Evolutionary conservation across 352 stramenopile genomes (phyloP).

Genomic region (Lagenidium giganteum): DNA sequence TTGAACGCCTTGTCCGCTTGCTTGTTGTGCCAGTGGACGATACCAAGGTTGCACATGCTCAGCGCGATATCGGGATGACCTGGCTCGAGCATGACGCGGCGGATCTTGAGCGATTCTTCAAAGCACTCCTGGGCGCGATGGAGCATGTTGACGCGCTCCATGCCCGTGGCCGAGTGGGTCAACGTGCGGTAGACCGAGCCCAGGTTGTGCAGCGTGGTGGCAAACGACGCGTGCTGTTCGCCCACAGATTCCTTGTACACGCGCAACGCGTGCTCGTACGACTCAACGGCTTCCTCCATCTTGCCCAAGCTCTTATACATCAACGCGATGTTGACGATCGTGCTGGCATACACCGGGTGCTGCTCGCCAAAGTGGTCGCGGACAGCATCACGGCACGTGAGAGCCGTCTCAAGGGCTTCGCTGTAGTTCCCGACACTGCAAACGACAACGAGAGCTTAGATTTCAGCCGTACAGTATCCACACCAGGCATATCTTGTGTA

Average conservation of each 20-base stretch:
- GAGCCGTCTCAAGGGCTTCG: slow-evolving; percentile 49
- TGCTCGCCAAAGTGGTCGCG: slow-evolving; percentile 71
- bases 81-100: slow-evolving; percentile 55
- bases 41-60: slow-evolving; percentile 78
- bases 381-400: slow-evolving; percentile 69
- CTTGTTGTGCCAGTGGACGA: slow-evolving; percentile 82
- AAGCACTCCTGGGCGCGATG: slow-evolving; percentile 75
- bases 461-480: no score
- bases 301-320: slow-evolving; percentile 86
- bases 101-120: slow-evolving; percentile 75
- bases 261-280: slow-evolving; percentile 76
- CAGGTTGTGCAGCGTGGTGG: slow-evolving; percentile 80
- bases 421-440: slow-evolving; percentile 63
- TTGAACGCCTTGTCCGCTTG: slow-evolving; percentile 59
- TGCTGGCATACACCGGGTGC: slow-evolving; percentile 79
- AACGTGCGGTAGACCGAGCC: slow-evolving; percentile 68
- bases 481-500: background rate
- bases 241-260: slow-evolving; percentile 79
- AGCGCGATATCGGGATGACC: slow-evolving; percentile 75
- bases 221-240: slow-evolving; percentile 79
- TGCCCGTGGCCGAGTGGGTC: slow-evolving; percentile 45
- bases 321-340: slow-evolving; percentile 82
- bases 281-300: slow-evolving; percentile 66
- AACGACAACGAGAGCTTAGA: background rate
- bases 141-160: slow-evolving; percentile 61